phyloP scores from a whole-genome alignment of 78 protist species.

The Dictyostelium firmibasis region DNA sequence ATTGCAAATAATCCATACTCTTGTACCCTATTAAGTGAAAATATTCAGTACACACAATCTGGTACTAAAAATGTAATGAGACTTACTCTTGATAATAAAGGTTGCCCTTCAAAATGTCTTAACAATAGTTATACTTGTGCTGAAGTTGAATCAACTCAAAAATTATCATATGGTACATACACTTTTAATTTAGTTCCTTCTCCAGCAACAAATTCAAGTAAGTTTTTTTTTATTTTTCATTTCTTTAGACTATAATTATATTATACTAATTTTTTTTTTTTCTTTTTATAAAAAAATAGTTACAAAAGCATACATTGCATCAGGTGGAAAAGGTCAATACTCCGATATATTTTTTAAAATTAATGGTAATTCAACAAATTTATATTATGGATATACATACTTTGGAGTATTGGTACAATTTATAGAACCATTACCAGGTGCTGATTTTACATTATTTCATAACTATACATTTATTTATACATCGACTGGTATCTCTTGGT shows the following conservation, averaged over 20 bases:
- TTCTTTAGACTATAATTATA: neutral
- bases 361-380: neutral
- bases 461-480: neutral
- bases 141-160: neutral
- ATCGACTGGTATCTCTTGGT: neutral
- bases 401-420: neutral
- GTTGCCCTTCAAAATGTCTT: conserved; percentile 16
- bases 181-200: neutral
- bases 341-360: conserved; percentile 4
- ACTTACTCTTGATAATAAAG: conserved; percentile 1
- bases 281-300: neutral
- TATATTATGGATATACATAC: neutral
- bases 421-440: conserved; percentile 2
- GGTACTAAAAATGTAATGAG: conserved; percentile 2
- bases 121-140: neutral
- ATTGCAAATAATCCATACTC: conserved; percentile 4
- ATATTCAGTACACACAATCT: neutral
- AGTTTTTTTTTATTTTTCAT: neutral
- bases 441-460: neutral
- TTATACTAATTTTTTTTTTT: too few species aligned
- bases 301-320: neutral
- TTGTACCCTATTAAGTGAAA: neutral
- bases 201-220: neutral
- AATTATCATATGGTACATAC: conserved; percentile 16
- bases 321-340: conserved; percentile 1